Base-by-base conservation (phyloP, 2,329 filamentous ascomycete species). In the Corynespora cassiicola region DNA sequence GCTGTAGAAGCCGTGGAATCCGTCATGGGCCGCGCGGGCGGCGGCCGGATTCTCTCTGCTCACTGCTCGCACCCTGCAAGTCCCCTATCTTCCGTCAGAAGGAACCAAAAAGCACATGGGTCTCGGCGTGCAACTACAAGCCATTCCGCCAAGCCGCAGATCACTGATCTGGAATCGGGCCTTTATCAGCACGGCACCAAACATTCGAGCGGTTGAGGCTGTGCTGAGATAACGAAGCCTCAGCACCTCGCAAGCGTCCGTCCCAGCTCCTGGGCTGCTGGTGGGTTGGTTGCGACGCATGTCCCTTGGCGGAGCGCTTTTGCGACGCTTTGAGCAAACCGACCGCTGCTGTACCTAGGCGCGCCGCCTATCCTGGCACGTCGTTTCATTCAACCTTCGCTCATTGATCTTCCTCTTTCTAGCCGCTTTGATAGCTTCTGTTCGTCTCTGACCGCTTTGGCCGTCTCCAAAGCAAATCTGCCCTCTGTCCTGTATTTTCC, bases 171-270 rank as follows among this genome's bases (percentile, higher is more conserved):
- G 37, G 28, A 45, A 5, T 45, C 41, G 41, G 36, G 40, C 41
- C 36, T 31, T 34, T 31, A 10, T 18, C 19, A 35, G 12, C 25
- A 25, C n/a, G 27, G 22, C 22, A 23, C 27, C 20, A 35, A 32
- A 45, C 42, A 37, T 24, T 21, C 32, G 30, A 45, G 46, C 41
- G 39, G 40, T 43, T 53, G 57, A 56, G 57, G 57, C 57, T 55
- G 54, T 61, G 54, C 48, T 36, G 50, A 61, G 50, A 59, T 56
- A 58, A 57, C 45, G 44, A 52, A 47, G 47, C n/a, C n/a, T n/a
- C n/a, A n/a, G n/a, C n/a, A n/a, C n/a, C n/a, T n/a, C n/a, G n/a
- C 49, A 50, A 45, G 22, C 27, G 31, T 11, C 12, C 11, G 18
- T 16, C 12, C 18, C 29, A 36, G 18, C 16, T 25, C 19, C 21